Conservation (phyloP, 345 rosid species). For the Ceriops zippeliana region DNA sequence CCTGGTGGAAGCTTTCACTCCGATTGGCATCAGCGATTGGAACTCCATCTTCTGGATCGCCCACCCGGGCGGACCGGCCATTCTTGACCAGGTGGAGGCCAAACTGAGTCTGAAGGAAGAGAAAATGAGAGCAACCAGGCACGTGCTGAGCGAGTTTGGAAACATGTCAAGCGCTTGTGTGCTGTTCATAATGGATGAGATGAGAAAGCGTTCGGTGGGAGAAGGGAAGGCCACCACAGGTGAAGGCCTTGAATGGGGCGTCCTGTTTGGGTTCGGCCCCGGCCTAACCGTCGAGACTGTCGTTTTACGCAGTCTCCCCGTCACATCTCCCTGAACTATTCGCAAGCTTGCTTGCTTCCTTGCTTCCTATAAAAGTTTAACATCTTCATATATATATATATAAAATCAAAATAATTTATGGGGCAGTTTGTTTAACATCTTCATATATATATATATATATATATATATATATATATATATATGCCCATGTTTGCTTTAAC, state of each 20-base stretch:
- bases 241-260: constrained; percentile 26
- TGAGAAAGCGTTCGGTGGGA: constrained; percentile 15
- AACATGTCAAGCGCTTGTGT: constrained; percentile 28
- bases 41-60: constrained; percentile 26
- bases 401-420: too few species aligned
- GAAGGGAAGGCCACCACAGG: constrained; percentile 22
- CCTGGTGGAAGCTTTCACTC: constrained; percentile 21
- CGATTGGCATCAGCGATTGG: constrained; percentile 21
- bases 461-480: too few species aligned
- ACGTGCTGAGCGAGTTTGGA: constrained; percentile 14
- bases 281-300: constrained; percentile 22
- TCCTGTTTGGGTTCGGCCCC: constrained; percentile 20
- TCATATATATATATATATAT: too few species aligned
- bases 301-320: constrained; percentile 17
- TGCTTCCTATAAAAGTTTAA: too few species aligned
- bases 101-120: constrained; percentile 16
- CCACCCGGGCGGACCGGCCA: constrained; percentile 22
- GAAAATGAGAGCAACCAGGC: constrained; percentile 14
- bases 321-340: not conserved
- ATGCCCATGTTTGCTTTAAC: too few species aligned
- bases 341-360: not conserved
- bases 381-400: too few species aligned
- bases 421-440: too few species aligned
- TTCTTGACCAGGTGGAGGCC: constrained; percentile 21
- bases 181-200: constrained; percentile 17